phyloP scores from a whole-genome alignment of 2,329 filamentous ascomycete species.

The Amesomyces nigricolor region DNA sequence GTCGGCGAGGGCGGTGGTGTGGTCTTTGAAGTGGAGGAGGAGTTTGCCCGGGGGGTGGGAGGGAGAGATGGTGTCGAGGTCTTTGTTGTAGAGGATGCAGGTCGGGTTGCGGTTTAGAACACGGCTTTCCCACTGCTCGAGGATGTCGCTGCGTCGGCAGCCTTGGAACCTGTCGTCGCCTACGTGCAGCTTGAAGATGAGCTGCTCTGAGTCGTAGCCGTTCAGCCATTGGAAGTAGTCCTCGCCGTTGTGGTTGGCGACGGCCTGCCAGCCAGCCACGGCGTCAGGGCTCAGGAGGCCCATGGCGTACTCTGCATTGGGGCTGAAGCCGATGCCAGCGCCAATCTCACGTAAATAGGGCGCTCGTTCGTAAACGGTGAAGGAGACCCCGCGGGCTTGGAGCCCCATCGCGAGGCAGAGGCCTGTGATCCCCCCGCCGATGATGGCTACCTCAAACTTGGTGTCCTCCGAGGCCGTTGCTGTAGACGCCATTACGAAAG shows the following conservation, averaged over 20 bases:
- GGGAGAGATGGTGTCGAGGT: conserved; percentile 23
- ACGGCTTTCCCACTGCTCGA: conserved; percentile 35
- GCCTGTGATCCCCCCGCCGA: conserved; percentile 49
- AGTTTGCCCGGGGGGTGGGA: conserved; percentile 15
- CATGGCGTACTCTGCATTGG: conserved; percentile 47
- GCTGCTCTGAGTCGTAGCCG: conserved; percentile 29
- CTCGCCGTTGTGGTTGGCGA: conserved; percentile 35
- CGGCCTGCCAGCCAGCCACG: conserved; percentile 34
- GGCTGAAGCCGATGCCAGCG: conserved; percentile 47
- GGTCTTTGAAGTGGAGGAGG: conserved; percentile 31
- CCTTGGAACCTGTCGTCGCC: conserved; percentile 40
- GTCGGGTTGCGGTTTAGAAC: conserved; percentile 22
- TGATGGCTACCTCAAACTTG: conserved; percentile 37
- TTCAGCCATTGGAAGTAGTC: conserved; percentile 42
- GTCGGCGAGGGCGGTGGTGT: conserved; percentile 18
- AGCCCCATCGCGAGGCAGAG: conserved; percentile 44
- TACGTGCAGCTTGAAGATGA: conserved; percentile 34
- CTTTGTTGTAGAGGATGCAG: conserved; percentile 32
- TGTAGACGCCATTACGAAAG: too few species aligned
- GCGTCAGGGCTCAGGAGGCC: conserved; percentile 34
- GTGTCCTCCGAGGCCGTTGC: background rate
- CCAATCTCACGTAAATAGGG: conserved; percentile 41
- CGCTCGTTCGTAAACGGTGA: conserved; percentile 44
- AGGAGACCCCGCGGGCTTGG: conserved; percentile 37
- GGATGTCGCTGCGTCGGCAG: conserved; percentile 36